A percentile compares a stretch with the other conserved stretches of the same genome.
Evolutionary conservation across 2,329 filamentous ascomycete genomes (phyloP).

Genomic region (Colletotrichum tropicale): DNA sequence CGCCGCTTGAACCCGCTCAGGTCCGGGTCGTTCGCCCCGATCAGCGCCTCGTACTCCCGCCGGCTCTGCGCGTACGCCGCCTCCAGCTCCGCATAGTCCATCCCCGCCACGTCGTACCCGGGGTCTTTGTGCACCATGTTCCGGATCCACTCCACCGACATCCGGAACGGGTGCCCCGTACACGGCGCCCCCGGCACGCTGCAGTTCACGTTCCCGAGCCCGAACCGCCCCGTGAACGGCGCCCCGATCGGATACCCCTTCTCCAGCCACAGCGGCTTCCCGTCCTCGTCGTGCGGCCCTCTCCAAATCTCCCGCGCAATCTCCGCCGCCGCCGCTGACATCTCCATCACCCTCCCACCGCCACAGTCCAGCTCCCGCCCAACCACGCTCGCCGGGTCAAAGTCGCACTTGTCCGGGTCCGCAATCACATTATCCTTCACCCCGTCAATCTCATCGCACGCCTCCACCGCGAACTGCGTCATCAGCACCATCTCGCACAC

Average conservation of each 20-base stretch:
- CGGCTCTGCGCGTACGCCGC: constrained; percentile 2
- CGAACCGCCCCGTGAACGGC: constrained; percentile 16
- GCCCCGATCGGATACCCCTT: constrained; percentile 9
- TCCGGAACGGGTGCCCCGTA: constrained; percentile 7
- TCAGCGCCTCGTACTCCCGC: constrained; percentile 23
- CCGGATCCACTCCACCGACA: constrained; percentile 20
- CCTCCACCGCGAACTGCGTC: constrained; percentile 22
- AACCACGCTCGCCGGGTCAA: constrained; percentile 24
- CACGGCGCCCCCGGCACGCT: not conserved
- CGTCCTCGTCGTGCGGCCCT: not conserved
- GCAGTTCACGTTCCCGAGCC: constrained; percentile 17
- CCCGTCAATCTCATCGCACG: constrained; percentile 19
- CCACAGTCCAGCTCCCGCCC: constrained; percentile 24
- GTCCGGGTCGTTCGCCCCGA: constrained; percentile 32
- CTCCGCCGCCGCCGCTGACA: constrained; percentile 11
- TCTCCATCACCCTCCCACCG: constrained; percentile 22
- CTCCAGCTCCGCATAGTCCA: not conserved
- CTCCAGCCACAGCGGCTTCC: constrained; percentile 1
- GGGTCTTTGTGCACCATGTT: constrained; percentile 12
- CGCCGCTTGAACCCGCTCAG: constrained; percentile 30
- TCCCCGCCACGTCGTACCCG: not conserved
- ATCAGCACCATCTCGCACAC: constrained; percentile 33
- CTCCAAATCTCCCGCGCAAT: constrained; percentile 13
- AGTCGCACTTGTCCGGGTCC: constrained; percentile 22
- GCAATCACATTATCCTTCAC: constrained; percentile 13